phyloP scores from a whole-genome alignment of 306 rosid genomes.

The Carpinus viminea region DNA sequence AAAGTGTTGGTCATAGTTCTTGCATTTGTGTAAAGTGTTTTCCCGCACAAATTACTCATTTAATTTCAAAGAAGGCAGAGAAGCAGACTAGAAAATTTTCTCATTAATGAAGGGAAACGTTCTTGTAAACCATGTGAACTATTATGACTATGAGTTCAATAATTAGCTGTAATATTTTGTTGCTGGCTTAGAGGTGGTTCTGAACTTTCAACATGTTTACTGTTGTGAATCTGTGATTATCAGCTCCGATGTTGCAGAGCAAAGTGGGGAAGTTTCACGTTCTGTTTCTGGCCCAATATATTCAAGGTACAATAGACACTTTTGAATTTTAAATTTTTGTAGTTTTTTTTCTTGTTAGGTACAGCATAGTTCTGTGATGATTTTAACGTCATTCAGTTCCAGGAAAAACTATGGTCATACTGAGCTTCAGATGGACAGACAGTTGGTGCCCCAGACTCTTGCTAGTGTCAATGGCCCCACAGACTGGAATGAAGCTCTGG shows the following conservation, averaged over 20 bases:
- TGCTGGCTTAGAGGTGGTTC: neutral
- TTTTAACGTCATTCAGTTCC: slow-evolving; percentile 14
- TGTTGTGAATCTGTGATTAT: slow-evolving; percentile 2
- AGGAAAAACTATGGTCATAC: slow-evolving; percentile 74
- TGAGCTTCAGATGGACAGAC: slow-evolving; percentile 71
- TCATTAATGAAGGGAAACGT: neutral
- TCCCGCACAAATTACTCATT: neutral
- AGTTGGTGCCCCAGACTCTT: slow-evolving; percentile 50
- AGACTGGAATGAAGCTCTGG: slow-evolving; percentile 97
- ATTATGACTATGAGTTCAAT: neutral
- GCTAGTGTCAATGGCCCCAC: slow-evolving; percentile 73
- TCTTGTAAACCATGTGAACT: neutral
- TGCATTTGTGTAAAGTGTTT: neutral
- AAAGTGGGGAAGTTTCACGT: slow-evolving; percentile 80
- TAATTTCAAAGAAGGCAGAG: neutral
- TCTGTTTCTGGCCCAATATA: slow-evolving; percentile 70
- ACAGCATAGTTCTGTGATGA: neutral
- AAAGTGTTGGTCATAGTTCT: neutral
- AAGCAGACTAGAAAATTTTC: neutral
- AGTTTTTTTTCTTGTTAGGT: neutral
- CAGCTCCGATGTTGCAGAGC: slow-evolving; percentile 90
- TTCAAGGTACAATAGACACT: slow-evolving; percentile 42
- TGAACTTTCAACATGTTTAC: slow-evolving; percentile 12
- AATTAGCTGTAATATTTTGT: neutral
- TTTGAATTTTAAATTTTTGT: neutral